Evolutionary conservation across 495 filamentous ascomycete genomes (phyloP).

Genomic region (Symbiotaphrina buchneri): DNA sequence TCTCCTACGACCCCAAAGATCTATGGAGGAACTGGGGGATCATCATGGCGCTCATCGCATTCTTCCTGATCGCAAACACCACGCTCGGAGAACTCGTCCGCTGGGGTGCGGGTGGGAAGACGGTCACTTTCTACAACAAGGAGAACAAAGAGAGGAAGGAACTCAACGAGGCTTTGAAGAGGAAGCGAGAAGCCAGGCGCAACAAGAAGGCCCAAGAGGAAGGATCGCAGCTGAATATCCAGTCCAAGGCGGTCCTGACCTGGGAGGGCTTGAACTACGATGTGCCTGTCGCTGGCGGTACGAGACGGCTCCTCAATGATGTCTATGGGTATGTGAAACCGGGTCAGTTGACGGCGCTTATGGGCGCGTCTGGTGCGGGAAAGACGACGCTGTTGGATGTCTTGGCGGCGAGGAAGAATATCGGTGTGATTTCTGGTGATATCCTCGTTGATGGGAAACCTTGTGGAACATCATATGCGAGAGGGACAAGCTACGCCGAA

Average conservation of each 20-base stretch:
- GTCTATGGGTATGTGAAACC: conserved; percentile 86
- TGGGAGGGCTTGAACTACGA: conserved; percentile 78
- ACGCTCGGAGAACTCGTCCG: conserved; percentile 84
- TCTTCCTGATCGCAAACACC: conserved; percentile 51
- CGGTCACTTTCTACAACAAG: too few species aligned
- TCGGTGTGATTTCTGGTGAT: conserved; percentile 69
- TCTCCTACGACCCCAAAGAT: conserved; percentile 33
- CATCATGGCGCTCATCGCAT: conserved; percentile 47
- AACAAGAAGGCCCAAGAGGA: conserved; percentile 12
- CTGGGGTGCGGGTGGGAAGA: conserved; percentile 55
- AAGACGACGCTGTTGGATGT: conserved; percentile 56
- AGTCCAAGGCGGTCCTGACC: conserved; percentile 55
- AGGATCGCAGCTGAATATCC: conserved; percentile 22
- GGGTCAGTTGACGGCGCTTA: conserved; percentile 73
- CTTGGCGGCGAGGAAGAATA: conserved; percentile 56
- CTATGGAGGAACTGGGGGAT: conserved; percentile 72
- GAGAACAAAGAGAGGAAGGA: too few species aligned
- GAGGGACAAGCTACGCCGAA: conserved; percentile 88
- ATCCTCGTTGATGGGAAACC: conserved; percentile 65
- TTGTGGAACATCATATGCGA: conserved; percentile 64
- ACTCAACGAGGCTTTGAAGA: conserved; percentile 31
- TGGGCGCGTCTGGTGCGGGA: conserved; percentile 29
- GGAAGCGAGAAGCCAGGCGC: conserved; percentile 21
- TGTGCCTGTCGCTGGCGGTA: conserved; percentile 62
- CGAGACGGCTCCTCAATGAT: conserved; percentile 55